phyloP scores from a whole-genome alignment of 768 basidiomycete species.

The Auriscalpium vulgare region DNA sequence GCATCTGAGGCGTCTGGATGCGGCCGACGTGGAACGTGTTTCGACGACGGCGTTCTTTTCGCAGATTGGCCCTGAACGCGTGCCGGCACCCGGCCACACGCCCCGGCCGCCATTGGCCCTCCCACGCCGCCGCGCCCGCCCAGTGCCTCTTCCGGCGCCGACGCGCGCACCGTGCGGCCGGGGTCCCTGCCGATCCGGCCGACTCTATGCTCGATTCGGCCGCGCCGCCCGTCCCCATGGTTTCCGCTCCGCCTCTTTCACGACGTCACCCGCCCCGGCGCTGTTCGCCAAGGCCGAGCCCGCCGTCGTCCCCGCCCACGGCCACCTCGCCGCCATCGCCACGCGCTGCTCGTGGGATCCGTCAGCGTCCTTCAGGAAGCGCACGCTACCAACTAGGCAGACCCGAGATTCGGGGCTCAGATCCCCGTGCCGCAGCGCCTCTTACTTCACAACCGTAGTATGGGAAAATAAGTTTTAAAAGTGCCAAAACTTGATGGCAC shows the following conservation, averaged over 20 bases:
- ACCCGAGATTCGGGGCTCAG: too few species aligned
- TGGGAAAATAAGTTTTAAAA: too few species aligned
- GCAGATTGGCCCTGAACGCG: not conserved
- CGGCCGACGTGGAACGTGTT: slow-evolving; percentile 76
- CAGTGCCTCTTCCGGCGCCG: not conserved
- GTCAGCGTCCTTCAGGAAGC: not conserved
- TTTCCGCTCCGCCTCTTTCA: not conserved
- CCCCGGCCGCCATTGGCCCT: not conserved
- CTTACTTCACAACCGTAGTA: too few species aligned
- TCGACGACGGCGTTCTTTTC: slow-evolving; percentile 41
- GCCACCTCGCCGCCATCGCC: not conserved
- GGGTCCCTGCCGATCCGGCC: not conserved
- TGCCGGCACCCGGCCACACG: not conserved
- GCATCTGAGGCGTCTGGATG: slow-evolving; percentile 43
- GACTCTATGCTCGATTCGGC: not conserved
- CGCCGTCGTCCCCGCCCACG: not conserved
- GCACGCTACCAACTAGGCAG: too few species aligned
- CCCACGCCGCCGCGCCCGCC: not conserved
- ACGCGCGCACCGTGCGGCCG: not conserved
- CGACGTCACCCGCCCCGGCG: not conserved
- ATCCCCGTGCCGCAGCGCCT: too few species aligned
- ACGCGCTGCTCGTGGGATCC: not conserved
- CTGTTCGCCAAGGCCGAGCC: not conserved
- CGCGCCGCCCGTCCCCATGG: not conserved
- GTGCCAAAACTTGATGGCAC: too few species aligned